A percentile compares a stretch with the other conserved stretches of the same genome.
phyloP scores from a whole-genome alignment of 1,284 basidiomycete species.

The Sanghuangporus weigelae region DNA sequence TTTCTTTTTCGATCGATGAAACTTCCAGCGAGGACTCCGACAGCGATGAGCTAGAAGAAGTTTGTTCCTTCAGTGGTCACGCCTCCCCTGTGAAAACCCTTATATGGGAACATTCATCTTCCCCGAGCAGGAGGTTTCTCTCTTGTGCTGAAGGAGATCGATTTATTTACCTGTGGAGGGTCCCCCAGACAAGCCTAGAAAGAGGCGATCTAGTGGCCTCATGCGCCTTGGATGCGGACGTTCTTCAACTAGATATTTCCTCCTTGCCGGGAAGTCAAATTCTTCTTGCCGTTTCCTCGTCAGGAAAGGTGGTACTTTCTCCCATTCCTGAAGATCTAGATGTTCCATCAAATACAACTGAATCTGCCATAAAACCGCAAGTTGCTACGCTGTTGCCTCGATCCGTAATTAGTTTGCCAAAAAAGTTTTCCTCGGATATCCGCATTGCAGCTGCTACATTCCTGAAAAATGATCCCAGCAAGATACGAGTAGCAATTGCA shows the following conservation, averaged over 20 bases:
- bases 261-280: constrained; percentile 31
- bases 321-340: constrained; percentile 49
- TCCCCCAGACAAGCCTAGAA: constrained; percentile 34
- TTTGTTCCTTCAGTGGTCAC: constrained; percentile 59
- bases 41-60: constrained; percentile 37
- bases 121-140: constrained; percentile 46
- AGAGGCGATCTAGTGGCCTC: constrained; percentile 60
- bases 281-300: constrained; percentile 57
- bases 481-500: constrained; percentile 55
- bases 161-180: constrained; percentile 65
- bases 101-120: constrained; percentile 44
- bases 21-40: constrained; percentile 26
- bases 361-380: constrained; percentile 34
- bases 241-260: constrained; percentile 48
- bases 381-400: constrained; percentile 46
- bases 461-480: constrained; percentile 36
- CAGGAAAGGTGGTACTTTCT: constrained; percentile 64
- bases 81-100: constrained; percentile 51
- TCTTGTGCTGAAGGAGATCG: constrained; percentile 74
- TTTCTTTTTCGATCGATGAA: constrained; percentile 33
- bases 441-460: constrained; percentile 48
- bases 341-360: constrained; percentile 29
- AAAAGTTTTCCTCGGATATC: constrained; percentile 31
- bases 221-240: constrained; percentile 63
- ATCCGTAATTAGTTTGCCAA: constrained; percentile 40